Evolutionary conservation across 1,139 yeast species (phyloP), one percentile per base, ranked within the genome.

Genomic region (Zygosaccharomyces sapae): DNA sequence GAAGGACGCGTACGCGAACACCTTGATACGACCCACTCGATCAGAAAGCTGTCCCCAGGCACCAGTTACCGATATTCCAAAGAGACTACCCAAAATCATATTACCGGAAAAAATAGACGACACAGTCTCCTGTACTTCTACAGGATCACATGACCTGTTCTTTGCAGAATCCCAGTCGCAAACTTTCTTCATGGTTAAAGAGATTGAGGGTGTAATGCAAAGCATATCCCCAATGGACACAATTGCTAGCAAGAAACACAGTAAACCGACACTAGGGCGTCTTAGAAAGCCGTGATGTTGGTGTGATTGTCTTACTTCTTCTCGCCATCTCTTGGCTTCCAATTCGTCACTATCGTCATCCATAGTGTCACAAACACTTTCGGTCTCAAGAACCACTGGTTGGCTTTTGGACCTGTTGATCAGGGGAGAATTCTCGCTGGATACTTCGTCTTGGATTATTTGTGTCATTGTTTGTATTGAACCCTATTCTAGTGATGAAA

Each of bases 221-320:
- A 60, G 43, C 50, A 59, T 58, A 33, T 60, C 63, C 4, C 58
- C 43, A 10, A 60, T 36, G 9, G 54, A 45, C 16, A 54, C 52
- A 6, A 67, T 16, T n/a, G 61, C 47, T 8, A 65, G 31, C 1
- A 62, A 51, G n/a, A 55, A 19, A 33, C 70, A 59, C 1, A 68
- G 29, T 1, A 63, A 38, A 1, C 51, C 36, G 1, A 65, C 51
- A 5, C 69, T 61, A 1, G 73, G 73, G 35, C 62, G 63, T 2
- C 55, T 50, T 25, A 57, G 54, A 65, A 70, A 65, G 13, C 55
- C 51, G 36, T 54, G 34, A 31, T 47, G 43, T 12, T 50, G 33
- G 43, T 62, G 60, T 30, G 45, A 39, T 10, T 45, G 12, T 19
- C 54, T 54, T 22, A 51, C 44, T 35, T 62, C 66, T 27, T 50